Evolutionary conservation across 1,284 basidiomycete genomes (phyloP).

Genomic region (Trichosporon inkin): DNA sequence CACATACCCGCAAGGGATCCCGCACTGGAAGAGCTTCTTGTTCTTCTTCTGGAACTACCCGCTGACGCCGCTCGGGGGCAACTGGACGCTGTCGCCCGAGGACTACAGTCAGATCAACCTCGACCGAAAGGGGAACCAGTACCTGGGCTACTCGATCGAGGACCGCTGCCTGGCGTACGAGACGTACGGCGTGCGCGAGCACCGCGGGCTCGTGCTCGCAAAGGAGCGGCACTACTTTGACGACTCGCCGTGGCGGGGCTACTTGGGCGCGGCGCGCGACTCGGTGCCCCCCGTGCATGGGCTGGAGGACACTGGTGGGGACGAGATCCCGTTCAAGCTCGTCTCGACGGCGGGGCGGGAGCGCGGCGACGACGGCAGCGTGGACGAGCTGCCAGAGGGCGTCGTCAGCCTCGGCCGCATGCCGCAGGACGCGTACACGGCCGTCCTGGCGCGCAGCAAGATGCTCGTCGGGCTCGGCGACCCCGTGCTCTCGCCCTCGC

Average conservation of each 20-base stretch:
- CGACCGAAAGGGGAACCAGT: constrained; percentile 30
- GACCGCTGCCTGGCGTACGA: constrained; percentile 27
- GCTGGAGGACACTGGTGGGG: background rate
- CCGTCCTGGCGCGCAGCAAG: constrained; percentile 17
- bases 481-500: constrained; percentile 18
- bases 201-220: constrained; percentile 46
- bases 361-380: background rate
- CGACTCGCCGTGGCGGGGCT: background rate
- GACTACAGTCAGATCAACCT: constrained; percentile 28
- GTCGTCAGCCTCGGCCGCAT: constrained; percentile 15
- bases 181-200: constrained; percentile 26
- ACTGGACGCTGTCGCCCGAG: constrained; percentile 47
- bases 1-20: constrained; percentile 35
- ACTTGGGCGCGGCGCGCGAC: constrained; percentile 12
- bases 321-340: constrained; percentile 25
- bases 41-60: constrained; percentile 41
- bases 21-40: constrained; percentile 43
- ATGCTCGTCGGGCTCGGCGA: constrained; percentile 17
- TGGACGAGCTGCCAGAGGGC: background rate
- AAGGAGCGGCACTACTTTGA: constrained; percentile 43
- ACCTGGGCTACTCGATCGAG: constrained; percentile 51
- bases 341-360: constrained; percentile 29
- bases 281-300: constrained; percentile 4
- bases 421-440: constrained; percentile 11
- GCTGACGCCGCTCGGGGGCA: constrained; percentile 33